Evolutionary conservation across 345 rosid genomes (phyloP).

Genomic region (Syzygium aromaticum): DNA sequence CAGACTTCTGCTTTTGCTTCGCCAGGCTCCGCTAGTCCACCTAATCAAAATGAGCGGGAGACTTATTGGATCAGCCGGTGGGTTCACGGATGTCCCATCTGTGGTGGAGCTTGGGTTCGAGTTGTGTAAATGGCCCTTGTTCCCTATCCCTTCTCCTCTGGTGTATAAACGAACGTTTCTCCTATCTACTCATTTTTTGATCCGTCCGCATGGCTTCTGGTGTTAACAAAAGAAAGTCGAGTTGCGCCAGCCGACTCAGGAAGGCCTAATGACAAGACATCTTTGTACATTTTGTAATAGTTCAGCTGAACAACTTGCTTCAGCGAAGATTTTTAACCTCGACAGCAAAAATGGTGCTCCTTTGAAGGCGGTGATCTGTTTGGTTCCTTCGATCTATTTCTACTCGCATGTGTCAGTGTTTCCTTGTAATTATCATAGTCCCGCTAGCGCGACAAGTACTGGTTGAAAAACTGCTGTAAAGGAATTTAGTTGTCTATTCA

Average conservation of each 20-base stretch:
- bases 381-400: neutral
- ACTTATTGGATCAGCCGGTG: slow-evolving; percentile 96
- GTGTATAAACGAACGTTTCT: neutral
- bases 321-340: neutral
- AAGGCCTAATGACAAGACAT: neutral
- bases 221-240: neutral
- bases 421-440: neutral
- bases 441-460: neutral
- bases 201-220: neutral
- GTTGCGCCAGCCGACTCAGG: neutral
- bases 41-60: slow-evolving; percentile 61
- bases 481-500: neutral
- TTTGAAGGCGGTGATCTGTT: neutral
- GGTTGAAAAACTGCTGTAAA: neutral
- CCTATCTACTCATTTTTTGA: neutral
- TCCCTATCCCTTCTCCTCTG: neutral
- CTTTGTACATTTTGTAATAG: neutral
- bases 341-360: neutral
- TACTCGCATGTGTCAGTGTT: neutral
- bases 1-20: slow-evolving; percentile 93
- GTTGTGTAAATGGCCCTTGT: slow-evolving; percentile 39
- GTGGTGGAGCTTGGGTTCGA: slow-evolving; percentile 97
- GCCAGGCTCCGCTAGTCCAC: slow-evolving; percentile 35
- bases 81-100: slow-evolving; percentile 96
- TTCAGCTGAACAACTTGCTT: neutral